Evolutionary conservation across 208 protist genomes (phyloP), one percentile per base, ranked within the genome.

Genomic region (Leishmania tarentolae): DNA sequence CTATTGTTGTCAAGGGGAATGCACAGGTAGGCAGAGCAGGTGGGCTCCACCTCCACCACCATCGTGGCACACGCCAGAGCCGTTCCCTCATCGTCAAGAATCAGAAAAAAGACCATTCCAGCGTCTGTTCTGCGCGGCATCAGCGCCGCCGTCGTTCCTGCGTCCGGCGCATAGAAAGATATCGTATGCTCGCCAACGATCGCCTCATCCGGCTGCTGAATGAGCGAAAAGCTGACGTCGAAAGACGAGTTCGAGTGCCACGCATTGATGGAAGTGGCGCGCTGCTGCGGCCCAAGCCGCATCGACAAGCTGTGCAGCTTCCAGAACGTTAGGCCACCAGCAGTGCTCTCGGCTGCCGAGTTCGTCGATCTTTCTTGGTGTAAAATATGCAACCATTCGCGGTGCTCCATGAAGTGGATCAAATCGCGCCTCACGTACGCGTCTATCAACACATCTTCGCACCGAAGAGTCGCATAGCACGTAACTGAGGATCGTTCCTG

Each of bases 31-130:
- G 61, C 57, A 17, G 42, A 53, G 35, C 42, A 47, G 44, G 31
- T 46, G 13, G 72, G 3, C 1, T 15, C 52, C 21, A 63, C 35
- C 65, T 86, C 82, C 65, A 80, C 56, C 50, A 80, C 52, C 3
- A 86, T 47, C 17, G 73, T 80, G 15, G 82, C 78, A 56, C 73
- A 82, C 31, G 82, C 66, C 70, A 86, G 46, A 21, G 82, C 78
- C n/a, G 74, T 82, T 24, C 68, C 82, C 65, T 86, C 82, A 0
- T 86, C 78, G 63, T 86, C 82, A 3, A 86, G 47, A 44, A 86
- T 53, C 35, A 86, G 82, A n/a, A 86, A 86, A 46, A 86, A 86
- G 56, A 82, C 74, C 73, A 86, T 82, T 0, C 82, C 78, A n/a
- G 71, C 13, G 31, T 31, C 52, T 5, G 19, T 65, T 21, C 65